A percentile compares a stretch with the other conserved stretches of the same genome.
These are phyloP conservation scores for Rhytidhysteron rufulum DNA, from an alignment of 2,329 filamentous ascomycete species.

Conservation along the genomic window DNA sequence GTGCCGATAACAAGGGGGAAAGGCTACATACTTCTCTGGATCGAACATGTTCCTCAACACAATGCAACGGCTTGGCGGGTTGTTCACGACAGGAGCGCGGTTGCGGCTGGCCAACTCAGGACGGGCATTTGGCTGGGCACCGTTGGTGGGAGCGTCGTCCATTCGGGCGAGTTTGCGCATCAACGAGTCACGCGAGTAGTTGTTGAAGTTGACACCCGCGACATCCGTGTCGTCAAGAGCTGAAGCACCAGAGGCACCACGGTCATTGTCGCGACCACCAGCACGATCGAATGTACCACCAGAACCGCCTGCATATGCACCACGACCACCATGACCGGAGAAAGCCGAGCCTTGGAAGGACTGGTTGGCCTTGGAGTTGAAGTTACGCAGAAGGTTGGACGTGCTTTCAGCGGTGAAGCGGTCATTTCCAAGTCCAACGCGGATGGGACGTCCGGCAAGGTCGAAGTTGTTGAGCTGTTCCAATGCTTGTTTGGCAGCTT, in stretches of 20 bases:
- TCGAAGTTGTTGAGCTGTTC: slow-evolving; percentile 99
- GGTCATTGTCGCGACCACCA: slow-evolving; percentile 83
- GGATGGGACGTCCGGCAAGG: slow-evolving; percentile 92
- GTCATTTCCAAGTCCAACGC: slow-evolving; percentile 98
- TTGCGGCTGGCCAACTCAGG: slow-evolving; percentile 76
- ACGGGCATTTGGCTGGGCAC: slow-evolving; percentile 59
- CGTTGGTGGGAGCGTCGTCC: slow-evolving; percentile 68
- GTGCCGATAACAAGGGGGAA: no score
- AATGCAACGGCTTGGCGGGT: slow-evolving; percentile 89
- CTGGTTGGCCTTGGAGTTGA: slow-evolving; percentile 57
- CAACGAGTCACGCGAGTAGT: slow-evolving; percentile 95
- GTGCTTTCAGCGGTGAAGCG: slow-evolving; percentile 99
- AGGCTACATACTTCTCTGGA: slow-evolving; percentile 76
- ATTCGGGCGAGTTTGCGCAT: slow-evolving; percentile 98
- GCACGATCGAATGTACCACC: slow-evolving; percentile 81
- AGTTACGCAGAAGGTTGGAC: slow-evolving; percentile 85
- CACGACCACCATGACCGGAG: slow-evolving; percentile 83
- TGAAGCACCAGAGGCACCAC: slow-evolving; percentile 81
- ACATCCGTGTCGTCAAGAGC: slow-evolving; percentile 97
- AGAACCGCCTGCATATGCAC: slow-evolving; percentile 70
- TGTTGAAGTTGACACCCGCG: slow-evolving; percentile 98
- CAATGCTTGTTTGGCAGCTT: slow-evolving; percentile 86
- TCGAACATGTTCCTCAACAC: slow-evolving; percentile 96
- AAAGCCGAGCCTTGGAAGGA: slow-evolving; percentile 86
- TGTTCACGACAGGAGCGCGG: slow-evolving; percentile 79